Percentiles rank a stretch among this genome's conserved stretches.
Evolutionary conservation across 495 filamentous ascomycete species (phyloP).

Genomic region (Bacidia gigantensis): DNA sequence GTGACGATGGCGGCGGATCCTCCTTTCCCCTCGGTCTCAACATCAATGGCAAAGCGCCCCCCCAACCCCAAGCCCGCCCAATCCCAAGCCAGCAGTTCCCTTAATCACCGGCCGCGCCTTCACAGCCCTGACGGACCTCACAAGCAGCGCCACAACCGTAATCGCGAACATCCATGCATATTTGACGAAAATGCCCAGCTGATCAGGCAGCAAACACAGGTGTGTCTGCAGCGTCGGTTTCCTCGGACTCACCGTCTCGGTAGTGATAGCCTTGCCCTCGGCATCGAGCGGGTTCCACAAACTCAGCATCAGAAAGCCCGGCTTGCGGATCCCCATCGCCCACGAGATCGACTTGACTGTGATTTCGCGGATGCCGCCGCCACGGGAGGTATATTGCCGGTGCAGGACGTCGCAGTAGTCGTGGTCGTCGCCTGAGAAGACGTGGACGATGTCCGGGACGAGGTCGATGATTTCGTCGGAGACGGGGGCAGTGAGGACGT

Average conservation of each 20-base stretch:
- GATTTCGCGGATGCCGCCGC: constrained; percentile 63
- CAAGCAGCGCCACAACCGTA: constrained; percentile 43
- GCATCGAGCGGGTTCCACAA: constrained; percentile 79
- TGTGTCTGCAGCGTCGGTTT: constrained; percentile 64
- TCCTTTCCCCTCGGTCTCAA: no score
- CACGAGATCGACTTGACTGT: constrained; percentile 88
- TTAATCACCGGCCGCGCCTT: neutral
- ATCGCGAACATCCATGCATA: constrained; percentile 52
- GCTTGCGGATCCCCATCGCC: constrained; percentile 90
- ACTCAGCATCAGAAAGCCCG: constrained; percentile 78
- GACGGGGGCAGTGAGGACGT: constrained; percentile 64
- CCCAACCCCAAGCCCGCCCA: no score
- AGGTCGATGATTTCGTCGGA: constrained; percentile 58
- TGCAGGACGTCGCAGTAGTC: constrained; percentile 92
- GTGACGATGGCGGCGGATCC: no score
- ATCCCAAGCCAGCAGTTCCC: no score
- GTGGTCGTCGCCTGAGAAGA: constrained; percentile 95
- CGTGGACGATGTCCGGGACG: constrained; percentile 60
- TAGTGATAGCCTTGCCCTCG: constrained; percentile 37
- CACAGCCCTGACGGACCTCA: constrained; percentile 44
- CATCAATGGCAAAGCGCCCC: no score
- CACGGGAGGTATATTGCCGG: constrained; percentile 44
- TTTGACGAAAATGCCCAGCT: constrained; percentile 64
- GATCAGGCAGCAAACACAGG: constrained; percentile 82
- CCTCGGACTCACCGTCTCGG: neutral